Evolutionary conservation across 176 grass and related monocot genomes (phyloP), one percentile per base, ranked within the genome.

Genomic region (Aegilops speltoides): DNA sequence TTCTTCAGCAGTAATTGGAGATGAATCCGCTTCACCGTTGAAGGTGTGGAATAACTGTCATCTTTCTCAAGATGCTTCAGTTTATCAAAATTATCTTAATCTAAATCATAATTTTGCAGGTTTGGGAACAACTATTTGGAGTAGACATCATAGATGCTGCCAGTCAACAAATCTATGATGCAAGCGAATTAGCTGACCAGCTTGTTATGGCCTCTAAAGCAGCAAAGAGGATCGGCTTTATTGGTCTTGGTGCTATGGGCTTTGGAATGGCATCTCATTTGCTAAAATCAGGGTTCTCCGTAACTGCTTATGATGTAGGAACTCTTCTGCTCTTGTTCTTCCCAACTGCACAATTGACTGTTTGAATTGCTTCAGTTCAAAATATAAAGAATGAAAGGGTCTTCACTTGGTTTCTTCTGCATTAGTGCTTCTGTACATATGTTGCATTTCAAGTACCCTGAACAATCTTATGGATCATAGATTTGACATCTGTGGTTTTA

Each of bases 181-280:
- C 93, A 79, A 90, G 78, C 82, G 84, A 89, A 64, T 90, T 95
- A 79, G 93, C 93, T 57, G 82, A 89, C 29, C 54, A 90, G 83
- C 86, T 95, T 87, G 82, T 81, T 90, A 45, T 63, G 82, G 84
- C 78, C 87, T 90, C 89, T 43, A 94, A 95, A 91, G 25, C 68
- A 89, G 84, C 85, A 73, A 92, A 94, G 63, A 92, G 64, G 84
- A 82, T 98, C 83, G 96, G 96, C 45, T 98, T 98, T 89, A 91
- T 98, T 86, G 96, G 96, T 64, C 96, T 98, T 79, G 96, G 96
- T 89, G 96, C 96, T 67, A 98, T 98, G 96, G 96, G 93, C 34
- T 94, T 98, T 88, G 96, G 96, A 85, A 98, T 98, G 96, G 96
- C 91, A 66, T 88, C 90, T 69, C 96, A 95, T 95, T 95, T 98